Percentiles rank a stretch among this genome's conserved stretches.
Evolutionary conservation across 768 basidiomycete genomes (phyloP).

Genomic region (Leccinum aurantiacum): DNA sequence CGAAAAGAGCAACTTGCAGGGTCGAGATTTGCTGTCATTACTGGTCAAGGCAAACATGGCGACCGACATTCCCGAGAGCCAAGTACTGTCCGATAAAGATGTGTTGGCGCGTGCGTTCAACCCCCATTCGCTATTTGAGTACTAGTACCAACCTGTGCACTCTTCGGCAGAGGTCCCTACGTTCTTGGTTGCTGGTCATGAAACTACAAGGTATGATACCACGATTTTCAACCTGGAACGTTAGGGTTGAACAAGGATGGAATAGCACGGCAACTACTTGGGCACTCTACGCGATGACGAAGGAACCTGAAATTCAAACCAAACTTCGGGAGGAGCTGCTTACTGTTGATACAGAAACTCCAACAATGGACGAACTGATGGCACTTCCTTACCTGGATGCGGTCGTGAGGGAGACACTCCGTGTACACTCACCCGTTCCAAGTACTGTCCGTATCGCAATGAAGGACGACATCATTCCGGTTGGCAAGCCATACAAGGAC

Average conservation of each 20-base stretch:
- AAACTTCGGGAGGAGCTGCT: constrained; percentile 61
- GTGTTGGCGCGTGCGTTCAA: constrained; percentile 50
- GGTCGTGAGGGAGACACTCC: constrained; percentile 59
- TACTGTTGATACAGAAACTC: constrained; percentile 50
- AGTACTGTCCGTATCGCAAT: constrained; percentile 43
- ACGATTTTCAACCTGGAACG: neutral
- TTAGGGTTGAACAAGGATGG: neutral
- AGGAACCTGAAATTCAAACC: constrained; percentile 47
- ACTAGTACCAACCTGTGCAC: neutral
- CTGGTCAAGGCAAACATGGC: constrained; percentile 25
- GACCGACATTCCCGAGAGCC: constrained; percentile 52
- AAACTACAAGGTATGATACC: neutral
- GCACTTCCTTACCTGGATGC: constrained; percentile 69
- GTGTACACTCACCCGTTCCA: constrained; percentile 54
- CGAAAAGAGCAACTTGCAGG: constrained; percentile 34
- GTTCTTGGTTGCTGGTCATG: constrained; percentile 1
- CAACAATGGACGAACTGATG: constrained; percentile 69
- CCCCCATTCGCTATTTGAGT: too few relatives aligned
- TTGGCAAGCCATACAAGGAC: constrained; percentile 47
- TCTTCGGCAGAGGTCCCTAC: neutral
- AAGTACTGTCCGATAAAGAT: constrained; percentile 61
- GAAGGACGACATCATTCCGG: constrained; percentile 54
- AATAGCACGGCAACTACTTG: constrained; percentile 47
- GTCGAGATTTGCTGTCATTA: constrained; percentile 50
- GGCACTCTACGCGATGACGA: constrained; percentile 56